A percentile compares a stretch with the other conserved stretches of the same genome.
phyloP scores from a whole-genome alignment of 2,329 filamentous ascomycete genomes.

The Aspergillus melleus region DNA sequence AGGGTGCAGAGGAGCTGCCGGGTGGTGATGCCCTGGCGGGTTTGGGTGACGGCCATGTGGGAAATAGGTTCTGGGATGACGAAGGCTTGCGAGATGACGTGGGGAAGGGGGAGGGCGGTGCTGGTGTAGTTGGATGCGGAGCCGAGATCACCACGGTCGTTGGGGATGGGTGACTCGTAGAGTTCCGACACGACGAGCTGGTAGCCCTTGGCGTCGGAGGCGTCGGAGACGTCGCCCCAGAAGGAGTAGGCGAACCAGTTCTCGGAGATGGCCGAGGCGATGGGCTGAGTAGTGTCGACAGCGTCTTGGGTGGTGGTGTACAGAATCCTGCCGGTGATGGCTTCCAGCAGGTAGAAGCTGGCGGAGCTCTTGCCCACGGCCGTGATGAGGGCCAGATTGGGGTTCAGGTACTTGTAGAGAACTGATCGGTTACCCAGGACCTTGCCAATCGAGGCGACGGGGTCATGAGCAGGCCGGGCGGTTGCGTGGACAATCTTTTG shows the following conservation, averaged over 20 bases:
- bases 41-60: slow-evolving; percentile 80
- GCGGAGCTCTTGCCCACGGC: slow-evolving; percentile 64
- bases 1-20: slow-evolving; percentile 79
- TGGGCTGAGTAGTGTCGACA: slow-evolving; percentile 71
- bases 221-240: slow-evolving; percentile 55
- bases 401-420: slow-evolving; percentile 94
- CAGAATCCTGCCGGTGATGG: slow-evolving; percentile 78
- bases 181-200: slow-evolving; percentile 84
- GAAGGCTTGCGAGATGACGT: slow-evolving; percentile 77
- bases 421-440: slow-evolving; percentile 91
- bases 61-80: slow-evolving; percentile 77
- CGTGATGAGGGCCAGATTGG: slow-evolving; percentile 77
- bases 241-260: slow-evolving; percentile 95
- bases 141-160: slow-evolving; percentile 79
- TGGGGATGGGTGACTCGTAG: slow-evolving; percentile 79
- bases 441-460: slow-evolving; percentile 90
- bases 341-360: slow-evolving; percentile 79
- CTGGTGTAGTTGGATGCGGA: slow-evolving; percentile 73
- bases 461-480: slow-evolving; percentile 72
- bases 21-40: slow-evolving; percentile 85
- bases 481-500: slow-evolving; percentile 70
- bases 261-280: slow-evolving; percentile 79
- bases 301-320: slow-evolving; percentile 69
- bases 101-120: slow-evolving; percentile 66
- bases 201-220: slow-evolving; percentile 69